phyloP scores from a whole-genome alignment of 768 basidiomycete genomes.

The Collybiopsis luxurians region DNA sequence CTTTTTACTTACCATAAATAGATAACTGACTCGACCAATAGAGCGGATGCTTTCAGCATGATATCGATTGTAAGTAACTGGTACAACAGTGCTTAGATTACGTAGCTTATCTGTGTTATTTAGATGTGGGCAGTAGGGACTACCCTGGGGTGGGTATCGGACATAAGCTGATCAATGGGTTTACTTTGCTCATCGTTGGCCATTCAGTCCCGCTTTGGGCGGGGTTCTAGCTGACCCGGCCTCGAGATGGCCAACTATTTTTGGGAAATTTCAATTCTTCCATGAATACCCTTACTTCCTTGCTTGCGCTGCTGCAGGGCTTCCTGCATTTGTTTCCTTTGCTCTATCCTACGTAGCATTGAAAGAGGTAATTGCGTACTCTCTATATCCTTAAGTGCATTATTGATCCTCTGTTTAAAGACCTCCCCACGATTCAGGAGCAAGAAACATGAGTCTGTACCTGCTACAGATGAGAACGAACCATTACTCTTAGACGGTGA shows the following conservation, averaged over 20 bases:
- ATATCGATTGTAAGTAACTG: slow-evolving; percentile 23
- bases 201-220: slow-evolving; percentile 26
- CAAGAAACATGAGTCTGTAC: not conserved
- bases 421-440: not conserved
- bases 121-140: slow-evolving; percentile 24
- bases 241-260: slow-evolving; percentile 22
- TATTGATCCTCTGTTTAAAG: not conserved
- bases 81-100: too few relatives aligned
- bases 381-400: not conserved
- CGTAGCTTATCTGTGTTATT: too few relatives aligned
- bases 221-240: slow-evolving; percentile 29
- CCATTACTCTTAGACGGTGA: not conserved
- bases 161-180: too few relatives aligned
- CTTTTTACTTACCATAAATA: slow-evolving; percentile 7
- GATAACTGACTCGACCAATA: slow-evolving; percentile 28
- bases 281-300: slow-evolving; percentile 33
- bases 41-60: slow-evolving; percentile 23
- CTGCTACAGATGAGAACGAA: not conserved
- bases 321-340: slow-evolving; percentile 20
- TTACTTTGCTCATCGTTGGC: too few relatives aligned
- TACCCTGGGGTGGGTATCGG: slow-evolving; percentile 22
- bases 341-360: slow-evolving; percentile 18
- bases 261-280: slow-evolving; percentile 23
- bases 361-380: slow-evolving; percentile 21
- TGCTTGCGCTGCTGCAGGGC: slow-evolving; percentile 28